These are phyloP conservation scores for Dichotomocladium elegans DNA, from an alignment of 371 early-diverging fungal species.

Conservation along the genomic window DNA sequence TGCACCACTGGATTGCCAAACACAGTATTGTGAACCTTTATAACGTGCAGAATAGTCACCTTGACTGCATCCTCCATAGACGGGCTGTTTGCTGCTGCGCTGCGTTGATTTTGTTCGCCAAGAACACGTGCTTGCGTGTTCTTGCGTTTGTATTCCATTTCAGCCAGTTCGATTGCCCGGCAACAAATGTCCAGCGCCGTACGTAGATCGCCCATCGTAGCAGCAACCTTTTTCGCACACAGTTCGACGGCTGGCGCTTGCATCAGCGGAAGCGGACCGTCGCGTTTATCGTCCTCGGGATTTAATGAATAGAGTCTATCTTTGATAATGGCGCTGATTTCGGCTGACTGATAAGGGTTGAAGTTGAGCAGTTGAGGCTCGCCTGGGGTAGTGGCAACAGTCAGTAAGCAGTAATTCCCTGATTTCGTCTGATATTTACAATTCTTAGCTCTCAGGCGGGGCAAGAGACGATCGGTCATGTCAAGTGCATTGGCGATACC, in stretches of 20 bases:
- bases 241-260: conserved; percentile 86
- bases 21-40: conserved; percentile 62
- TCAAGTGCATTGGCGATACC: conserved; percentile 97
- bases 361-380: conserved; percentile 82
- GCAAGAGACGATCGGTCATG: conserved; percentile 84
- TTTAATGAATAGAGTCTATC: conserved; percentile 61
- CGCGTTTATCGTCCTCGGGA: conserved; percentile 6
- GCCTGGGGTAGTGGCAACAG: conserved; percentile 25
- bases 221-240: conserved; percentile 89
- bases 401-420: not conserved
- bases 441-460: conserved; percentile 79
- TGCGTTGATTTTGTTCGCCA: conserved; percentile 17
- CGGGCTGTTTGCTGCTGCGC: not conserved
- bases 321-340: conserved; percentile 82
- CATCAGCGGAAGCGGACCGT: conserved; percentile 54
- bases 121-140: conserved; percentile 13
- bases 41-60: conserved; percentile 78
- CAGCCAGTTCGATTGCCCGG: conserved; percentile 79
- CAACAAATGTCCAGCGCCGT: conserved; percentile 90
- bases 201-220: conserved; percentile 87
- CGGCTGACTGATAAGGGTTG: conserved; percentile 76
- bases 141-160: conserved; percentile 56
- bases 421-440: conserved; percentile 38
- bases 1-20: conserved; percentile 63
- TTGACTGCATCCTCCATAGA: conserved; percentile 39